Conservation (phyloP, 768 basidiomycete genomes). For the Pisolithus tinctorius region DNA sequence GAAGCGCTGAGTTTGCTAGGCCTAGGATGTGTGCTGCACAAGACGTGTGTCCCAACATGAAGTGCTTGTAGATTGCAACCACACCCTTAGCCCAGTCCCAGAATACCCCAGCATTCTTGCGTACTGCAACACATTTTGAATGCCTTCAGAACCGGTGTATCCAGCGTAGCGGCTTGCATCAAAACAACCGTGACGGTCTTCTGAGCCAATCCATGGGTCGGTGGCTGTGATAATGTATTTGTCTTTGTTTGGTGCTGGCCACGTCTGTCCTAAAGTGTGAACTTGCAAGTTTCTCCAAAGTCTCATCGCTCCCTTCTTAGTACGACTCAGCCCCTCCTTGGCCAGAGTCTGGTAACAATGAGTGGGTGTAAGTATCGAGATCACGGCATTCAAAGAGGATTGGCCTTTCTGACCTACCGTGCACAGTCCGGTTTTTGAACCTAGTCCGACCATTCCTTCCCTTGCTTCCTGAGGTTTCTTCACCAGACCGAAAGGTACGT, state of each 20-base stretch:
- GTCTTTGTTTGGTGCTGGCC: constrained; percentile 21
- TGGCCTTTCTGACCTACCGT: not conserved
- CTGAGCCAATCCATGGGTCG: not conserved
- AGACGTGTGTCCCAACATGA: too few relatives aligned
- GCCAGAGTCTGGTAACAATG: constrained; percentile 40
- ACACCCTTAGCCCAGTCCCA: too few relatives aligned
- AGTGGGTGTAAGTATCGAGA: constrained; percentile 61
- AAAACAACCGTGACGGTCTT: too few relatives aligned
- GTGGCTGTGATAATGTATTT: constrained; percentile 9
- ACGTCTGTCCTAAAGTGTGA: constrained; percentile 18
- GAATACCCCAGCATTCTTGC: too few relatives aligned
- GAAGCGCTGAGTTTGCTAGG: too few relatives aligned
- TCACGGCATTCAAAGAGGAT: not conserved
- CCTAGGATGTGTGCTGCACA: too few relatives aligned
- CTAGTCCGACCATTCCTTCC: constrained; percentile 97
- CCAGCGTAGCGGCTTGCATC: too few relatives aligned
- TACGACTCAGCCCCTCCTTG: constrained; percentile 15
- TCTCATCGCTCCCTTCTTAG: constrained; percentile 15
- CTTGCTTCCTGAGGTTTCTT: constrained; percentile 94
- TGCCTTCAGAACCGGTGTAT: too few relatives aligned
- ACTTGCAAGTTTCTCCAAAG: constrained; percentile 11
- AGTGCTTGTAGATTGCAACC: too few relatives aligned
- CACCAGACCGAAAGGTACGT: constrained; percentile 90
- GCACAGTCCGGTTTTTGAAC: constrained; percentile 89
- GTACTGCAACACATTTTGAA: not conserved